Evolutionary conservation across 345 rosid species (phyloP).

Genomic region (Populus deltoides): DNA sequence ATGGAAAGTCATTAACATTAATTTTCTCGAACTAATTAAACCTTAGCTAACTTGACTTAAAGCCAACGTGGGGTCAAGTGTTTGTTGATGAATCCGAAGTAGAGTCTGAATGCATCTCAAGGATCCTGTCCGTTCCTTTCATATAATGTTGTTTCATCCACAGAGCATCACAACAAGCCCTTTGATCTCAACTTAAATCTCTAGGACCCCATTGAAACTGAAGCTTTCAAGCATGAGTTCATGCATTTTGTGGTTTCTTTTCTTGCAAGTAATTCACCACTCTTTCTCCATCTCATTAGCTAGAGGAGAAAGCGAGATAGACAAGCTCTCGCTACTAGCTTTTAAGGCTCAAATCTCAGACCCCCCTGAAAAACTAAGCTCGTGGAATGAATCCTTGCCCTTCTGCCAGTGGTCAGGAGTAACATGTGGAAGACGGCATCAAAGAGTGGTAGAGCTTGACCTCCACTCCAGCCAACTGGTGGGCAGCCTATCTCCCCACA

Average conservation of each 20-base stretch:
- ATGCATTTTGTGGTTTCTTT: neutral
- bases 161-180: neutral
- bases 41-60: too few species aligned
- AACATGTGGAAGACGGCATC: neutral
- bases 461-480: neutral
- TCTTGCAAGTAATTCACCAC: neutral
- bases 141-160: neutral
- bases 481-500: constrained; percentile 5
- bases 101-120: too few species aligned
- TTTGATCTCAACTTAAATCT: too few species aligned
- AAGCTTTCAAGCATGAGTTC: neutral
- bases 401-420: constrained; percentile 13
- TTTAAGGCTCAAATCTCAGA: neutral
- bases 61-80: too few species aligned
- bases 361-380: neutral
- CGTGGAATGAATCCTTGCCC: constrained; percentile 7
- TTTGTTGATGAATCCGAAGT: too few species aligned
- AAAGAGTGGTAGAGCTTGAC: neutral
- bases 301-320: neutral
- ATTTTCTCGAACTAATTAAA: too few species aligned
- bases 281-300: neutral
- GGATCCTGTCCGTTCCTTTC: neutral
- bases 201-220: neutral
- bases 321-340: neutral
- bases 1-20: too few species aligned